These are phyloP conservation scores for Globisporangium recalcitrans DNA, from an alignment of 352 stramenopile species.

Conservation along the genomic window DNA sequence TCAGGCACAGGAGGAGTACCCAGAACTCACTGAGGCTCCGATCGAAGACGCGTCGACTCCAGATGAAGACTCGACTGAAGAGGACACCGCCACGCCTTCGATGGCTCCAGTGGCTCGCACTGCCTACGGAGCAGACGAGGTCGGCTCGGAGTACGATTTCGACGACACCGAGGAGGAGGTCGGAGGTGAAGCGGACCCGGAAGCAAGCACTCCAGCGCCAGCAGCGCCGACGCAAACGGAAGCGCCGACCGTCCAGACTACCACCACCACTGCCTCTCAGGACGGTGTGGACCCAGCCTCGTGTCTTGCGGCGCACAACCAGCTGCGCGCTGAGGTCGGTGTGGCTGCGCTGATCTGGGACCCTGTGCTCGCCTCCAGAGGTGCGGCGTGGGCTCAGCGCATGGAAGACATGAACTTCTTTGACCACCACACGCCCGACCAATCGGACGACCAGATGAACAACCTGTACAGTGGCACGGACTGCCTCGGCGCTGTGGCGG, in stretches of 20 bases:
- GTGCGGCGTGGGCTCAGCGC: conserved; percentile 12
- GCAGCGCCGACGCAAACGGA: neutral
- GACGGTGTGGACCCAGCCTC: conserved; percentile 8
- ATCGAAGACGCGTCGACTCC: neutral
- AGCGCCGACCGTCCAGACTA: neutral
- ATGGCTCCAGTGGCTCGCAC: neutral
- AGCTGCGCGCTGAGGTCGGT: conserved; percentile 11
- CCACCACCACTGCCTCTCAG: neutral
- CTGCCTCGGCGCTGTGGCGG: conserved; percentile 6
- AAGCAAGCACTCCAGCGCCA: too few relatives aligned
- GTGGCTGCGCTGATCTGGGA: conserved; percentile 12
- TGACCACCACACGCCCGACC: conserved; percentile 10
- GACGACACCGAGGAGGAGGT: neutral
- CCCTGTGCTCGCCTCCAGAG: conserved; percentile 4
- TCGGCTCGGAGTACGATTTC: too few relatives aligned
- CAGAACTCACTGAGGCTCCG: neutral
- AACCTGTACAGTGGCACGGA: conserved; percentile 18
- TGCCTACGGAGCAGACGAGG: neutral
- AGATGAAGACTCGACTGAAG: neutral
- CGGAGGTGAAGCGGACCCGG: too few relatives aligned
- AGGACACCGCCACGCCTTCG: neutral
- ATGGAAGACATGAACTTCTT: conserved; percentile 18
- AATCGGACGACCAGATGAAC: conserved; percentile 17
- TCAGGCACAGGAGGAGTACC: neutral
- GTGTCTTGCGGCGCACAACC: conserved; percentile 14